A percentile compares a stretch with the other conserved stretches of the same genome.
These are phyloP conservation scores for Lasiodiplodia gonubiensis DNA, from an alignment of 2,329 filamentous ascomycete species.

Conservation along the genomic window DNA sequence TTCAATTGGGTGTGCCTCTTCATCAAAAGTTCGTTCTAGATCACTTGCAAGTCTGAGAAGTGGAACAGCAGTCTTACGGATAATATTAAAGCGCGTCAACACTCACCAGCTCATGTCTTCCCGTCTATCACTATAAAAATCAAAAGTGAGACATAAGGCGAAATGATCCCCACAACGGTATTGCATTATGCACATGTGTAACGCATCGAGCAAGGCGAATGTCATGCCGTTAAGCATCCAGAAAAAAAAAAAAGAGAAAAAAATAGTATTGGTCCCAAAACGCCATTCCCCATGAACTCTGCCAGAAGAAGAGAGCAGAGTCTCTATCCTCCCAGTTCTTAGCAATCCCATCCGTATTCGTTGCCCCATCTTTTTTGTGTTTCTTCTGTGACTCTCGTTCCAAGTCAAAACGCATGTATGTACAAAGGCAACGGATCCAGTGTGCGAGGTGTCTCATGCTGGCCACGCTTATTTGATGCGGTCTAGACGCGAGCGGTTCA, in stretches of 20 bases:
- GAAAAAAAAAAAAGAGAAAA: background rate
- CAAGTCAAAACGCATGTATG: slow-evolving; percentile 5
- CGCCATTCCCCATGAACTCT: background rate
- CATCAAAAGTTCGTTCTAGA: too few relatives aligned
- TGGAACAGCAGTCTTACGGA: too few relatives aligned
- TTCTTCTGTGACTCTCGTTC: background rate
- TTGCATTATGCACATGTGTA: background rate
- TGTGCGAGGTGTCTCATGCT: background rate
- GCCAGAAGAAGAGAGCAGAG: background rate
- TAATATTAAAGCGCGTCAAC: too few relatives aligned
- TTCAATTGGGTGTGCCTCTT: too few relatives aligned
- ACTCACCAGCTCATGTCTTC: too few relatives aligned
- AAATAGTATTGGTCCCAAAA: background rate
- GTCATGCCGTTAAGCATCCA: background rate
- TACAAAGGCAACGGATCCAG: slow-evolving; percentile 4
- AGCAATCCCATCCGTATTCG: background rate
- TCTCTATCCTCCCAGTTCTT: background rate
- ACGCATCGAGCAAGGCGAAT: background rate
- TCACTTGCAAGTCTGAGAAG: too few relatives aligned
- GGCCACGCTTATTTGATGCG: slow-evolving; percentile 57
- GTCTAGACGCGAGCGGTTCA: slow-evolving; percentile 75
- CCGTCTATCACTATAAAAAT: background rate
- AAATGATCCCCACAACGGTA: background rate
- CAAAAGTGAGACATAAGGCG: background rate
- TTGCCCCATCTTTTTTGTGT: background rate